Evolutionary conservation across 73 alveolate species (phyloP).

Genomic region (Strombidium stylifer): DNA sequence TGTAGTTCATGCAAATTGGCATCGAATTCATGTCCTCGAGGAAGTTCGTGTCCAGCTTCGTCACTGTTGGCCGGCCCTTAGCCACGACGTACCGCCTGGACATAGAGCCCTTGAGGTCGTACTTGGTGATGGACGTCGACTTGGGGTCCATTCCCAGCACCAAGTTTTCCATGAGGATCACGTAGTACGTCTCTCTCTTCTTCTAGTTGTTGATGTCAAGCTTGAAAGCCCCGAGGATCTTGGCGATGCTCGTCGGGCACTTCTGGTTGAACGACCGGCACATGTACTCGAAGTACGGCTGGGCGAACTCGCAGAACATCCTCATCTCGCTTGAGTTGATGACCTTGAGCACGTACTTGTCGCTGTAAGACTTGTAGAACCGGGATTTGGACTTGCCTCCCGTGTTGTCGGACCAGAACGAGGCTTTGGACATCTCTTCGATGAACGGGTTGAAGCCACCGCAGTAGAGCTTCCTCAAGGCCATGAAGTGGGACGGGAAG

Average conservation of each 20-base stretch:
- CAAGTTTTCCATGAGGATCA: conserved; percentile 32
- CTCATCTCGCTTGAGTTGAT: conserved; percentile 38
- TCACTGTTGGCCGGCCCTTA: conserved; percentile 7
- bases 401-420: conserved; percentile 24
- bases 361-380: conserved; percentile 20
- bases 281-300: conserved; percentile 48
- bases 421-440: conserved; percentile 20
- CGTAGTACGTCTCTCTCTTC: conserved; percentile 8
- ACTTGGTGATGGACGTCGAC: conserved; percentile 14
- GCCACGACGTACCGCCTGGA: conserved; percentile 19
- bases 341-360: conserved; percentile 33
- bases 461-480: conserved; percentile 37
- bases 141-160: not conserved
- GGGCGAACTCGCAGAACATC: conserved; percentile 59
- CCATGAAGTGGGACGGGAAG: conserved; percentile 51
- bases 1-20: conserved; percentile 30
- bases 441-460: conserved; percentile 34
- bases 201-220: conserved; percentile 9
- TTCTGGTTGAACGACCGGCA: conserved; percentile 50
- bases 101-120: conserved; percentile 63
- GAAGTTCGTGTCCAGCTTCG: conserved; percentile 52
- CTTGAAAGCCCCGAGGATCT: conserved; percentile 49
- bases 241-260: conserved; percentile 39
- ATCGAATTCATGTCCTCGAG: conserved; percentile 19
- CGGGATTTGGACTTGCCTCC: conserved; percentile 55